Percentiles rank a stretch among this genome's conserved stretches.
These are phyloP conservation scores for Pseudomonodictys pantanalensis DNA, from an alignment of 495 filamentous ascomycete species.

Conservation along the genomic window DNA sequence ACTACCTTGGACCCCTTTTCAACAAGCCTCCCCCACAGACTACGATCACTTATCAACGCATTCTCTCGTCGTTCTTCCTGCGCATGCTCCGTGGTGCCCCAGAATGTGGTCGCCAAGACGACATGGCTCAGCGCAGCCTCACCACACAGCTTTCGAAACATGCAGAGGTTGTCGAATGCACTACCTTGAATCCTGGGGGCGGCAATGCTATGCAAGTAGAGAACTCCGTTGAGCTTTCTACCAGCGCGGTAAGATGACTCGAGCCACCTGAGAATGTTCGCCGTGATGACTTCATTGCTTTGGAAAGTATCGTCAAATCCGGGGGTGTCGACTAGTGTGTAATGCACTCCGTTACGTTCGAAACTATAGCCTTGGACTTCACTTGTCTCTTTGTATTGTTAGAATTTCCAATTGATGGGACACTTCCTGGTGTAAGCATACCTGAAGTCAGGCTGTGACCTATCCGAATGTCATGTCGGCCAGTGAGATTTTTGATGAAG, in stretches of 20 bases:
- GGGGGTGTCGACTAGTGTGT: slow-evolving; percentile 25
- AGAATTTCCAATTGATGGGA: not conserved
- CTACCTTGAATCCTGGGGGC: not conserved
- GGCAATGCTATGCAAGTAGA: slow-evolving; percentile 18
- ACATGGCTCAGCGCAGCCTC: slow-evolving; percentile 4
- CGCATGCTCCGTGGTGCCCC: not conserved
- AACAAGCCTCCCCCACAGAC: slow-evolving; percentile 37
- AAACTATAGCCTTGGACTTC: slow-evolving; percentile 9
- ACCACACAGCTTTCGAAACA: slow-evolving; percentile 21
- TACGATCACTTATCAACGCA: slow-evolving; percentile 18
- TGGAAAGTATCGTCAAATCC: slow-evolving; percentile 17
- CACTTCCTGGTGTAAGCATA: not conserved
- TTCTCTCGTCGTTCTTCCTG: not conserved
- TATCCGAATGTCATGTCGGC: slow-evolving; percentile 32
- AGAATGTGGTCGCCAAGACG: slow-evolving; percentile 19
- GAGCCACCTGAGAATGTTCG: slow-evolving; percentile 2
- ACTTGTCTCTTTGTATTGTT: not conserved
- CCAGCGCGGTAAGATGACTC: slow-evolving; percentile 5
- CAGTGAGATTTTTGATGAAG: slow-evolving; percentile 39
- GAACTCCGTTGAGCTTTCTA: slow-evolving; percentile 6
- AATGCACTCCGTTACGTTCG: not conserved
- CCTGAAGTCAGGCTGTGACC: slow-evolving; percentile 24
- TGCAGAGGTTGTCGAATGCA: slow-evolving; percentile 8
- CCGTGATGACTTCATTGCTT: not conserved
- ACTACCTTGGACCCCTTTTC: slow-evolving; percentile 1